Percentiles rank a stretch among this genome's conserved stretches.
These are phyloP conservation scores for Chloris gayana DNA, from an alignment of 176 grass and related monocot species.

Conservation along the genomic window DNA sequence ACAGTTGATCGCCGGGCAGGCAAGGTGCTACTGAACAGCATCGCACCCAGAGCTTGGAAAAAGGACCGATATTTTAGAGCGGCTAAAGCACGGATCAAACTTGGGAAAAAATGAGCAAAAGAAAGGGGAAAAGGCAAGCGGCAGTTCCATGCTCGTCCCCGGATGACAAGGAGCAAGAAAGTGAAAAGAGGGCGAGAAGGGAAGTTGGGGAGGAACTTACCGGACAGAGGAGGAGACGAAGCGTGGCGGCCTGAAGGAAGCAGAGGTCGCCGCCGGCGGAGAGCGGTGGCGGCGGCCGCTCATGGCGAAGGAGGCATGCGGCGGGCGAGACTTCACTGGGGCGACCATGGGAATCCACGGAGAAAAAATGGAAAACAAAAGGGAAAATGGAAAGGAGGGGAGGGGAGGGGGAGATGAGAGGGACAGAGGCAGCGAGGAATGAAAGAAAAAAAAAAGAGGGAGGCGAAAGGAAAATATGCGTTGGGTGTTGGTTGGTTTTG, in stretches of 20 bases:
- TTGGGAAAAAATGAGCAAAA: not conserved
- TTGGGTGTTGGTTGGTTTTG: slow-evolving; percentile 43
- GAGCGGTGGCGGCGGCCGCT: slow-evolving; percentile 38
- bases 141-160: slow-evolving; percentile 31
- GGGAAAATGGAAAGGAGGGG: slow-evolving; percentile 25
- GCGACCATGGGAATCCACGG: slow-evolving; percentile 68
- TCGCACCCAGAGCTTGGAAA: not conserved
- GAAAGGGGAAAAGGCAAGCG: not conserved
- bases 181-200: not conserved
- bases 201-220: slow-evolving; percentile 29
- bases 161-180: slow-evolving; percentile 11
- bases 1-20: slow-evolving; percentile 37
- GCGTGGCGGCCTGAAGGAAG: not conserved
- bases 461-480: not conserved
- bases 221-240: slow-evolving; percentile 19
- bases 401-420: not conserved
- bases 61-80: not conserved
- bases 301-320: slow-evolving; percentile 49
- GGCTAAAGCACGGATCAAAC: slow-evolving; percentile 33
- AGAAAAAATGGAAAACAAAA: slow-evolving; percentile 10
- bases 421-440: slow-evolving; percentile 17
- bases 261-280: slow-evolving; percentile 15
- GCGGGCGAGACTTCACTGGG: slow-evolving; percentile 46
- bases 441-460: not conserved
- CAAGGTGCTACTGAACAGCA: slow-evolving; percentile 20